A percentile compares a stretch with the other conserved stretches of the same genome.
These are phyloP conservation scores for Solanum hybrid DNA, from an alignment of 305 asterid genomes.

Conservation along the genomic window DNA sequence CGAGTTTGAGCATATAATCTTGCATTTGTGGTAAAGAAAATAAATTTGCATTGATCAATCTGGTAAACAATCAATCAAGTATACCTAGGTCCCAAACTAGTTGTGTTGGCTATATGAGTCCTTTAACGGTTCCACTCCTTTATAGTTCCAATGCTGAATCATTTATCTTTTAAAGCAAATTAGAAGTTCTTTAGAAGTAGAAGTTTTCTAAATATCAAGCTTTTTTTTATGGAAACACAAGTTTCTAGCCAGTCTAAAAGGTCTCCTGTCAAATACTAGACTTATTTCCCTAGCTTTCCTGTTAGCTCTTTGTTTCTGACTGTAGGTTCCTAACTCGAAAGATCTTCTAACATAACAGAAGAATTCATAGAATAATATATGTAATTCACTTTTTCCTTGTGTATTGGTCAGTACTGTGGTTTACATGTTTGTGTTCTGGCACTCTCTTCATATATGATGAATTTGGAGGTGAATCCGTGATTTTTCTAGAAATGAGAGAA, in stretches of 20 bases:
- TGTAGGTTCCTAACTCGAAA: background rate
- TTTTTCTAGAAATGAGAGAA: background rate
- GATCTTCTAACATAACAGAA: background rate
- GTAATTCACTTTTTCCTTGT: background rate
- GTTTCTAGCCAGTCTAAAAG: background rate
- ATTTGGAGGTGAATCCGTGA: background rate
- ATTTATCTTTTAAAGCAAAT: background rate
- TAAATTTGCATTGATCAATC: background rate
- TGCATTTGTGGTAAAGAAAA: background rate
- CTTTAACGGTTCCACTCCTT: background rate
- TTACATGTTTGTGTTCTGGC: background rate
- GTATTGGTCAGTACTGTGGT: background rate
- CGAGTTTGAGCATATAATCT: background rate
- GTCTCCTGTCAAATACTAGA: background rate
- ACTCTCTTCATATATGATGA: background rate
- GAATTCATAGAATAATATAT: background rate
- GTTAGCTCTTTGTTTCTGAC: background rate
- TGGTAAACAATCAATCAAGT: background rate
- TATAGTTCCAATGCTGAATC: background rate
- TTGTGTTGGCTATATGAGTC: background rate
- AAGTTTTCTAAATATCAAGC: background rate
- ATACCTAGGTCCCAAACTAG: background rate
- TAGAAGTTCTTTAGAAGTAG: background rate
- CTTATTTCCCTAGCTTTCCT: background rate
- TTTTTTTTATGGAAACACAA: background rate